A percentile compares a stretch with the other conserved stretches of the same genome.
Conservation (phyloP, 805 yeast species). For the Priceomyces melissophilus region DNA sequence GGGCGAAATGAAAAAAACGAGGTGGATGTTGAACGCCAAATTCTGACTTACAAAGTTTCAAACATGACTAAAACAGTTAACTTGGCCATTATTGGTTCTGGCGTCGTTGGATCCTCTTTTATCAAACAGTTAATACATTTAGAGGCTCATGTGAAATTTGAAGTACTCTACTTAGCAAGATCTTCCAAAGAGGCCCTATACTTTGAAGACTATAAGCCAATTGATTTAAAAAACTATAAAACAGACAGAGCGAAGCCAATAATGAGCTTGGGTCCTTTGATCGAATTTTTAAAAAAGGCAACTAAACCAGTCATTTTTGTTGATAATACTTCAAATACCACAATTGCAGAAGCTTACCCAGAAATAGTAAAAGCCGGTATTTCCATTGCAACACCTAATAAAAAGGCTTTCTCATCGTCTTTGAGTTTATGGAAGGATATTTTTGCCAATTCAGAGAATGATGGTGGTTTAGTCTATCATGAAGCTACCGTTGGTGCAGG, state of each 20-base stretch:
- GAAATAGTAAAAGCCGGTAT: slow-evolving; percentile 70
- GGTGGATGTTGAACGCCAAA: neutral
- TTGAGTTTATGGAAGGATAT: slow-evolving; percentile 73
- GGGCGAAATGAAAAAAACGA: too few species aligned
- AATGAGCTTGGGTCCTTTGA: slow-evolving; percentile 55
- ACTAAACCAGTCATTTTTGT: slow-evolving; percentile 77
- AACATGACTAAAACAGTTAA: slow-evolving; percentile 35
- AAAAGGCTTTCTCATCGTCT: slow-evolving; percentile 89
- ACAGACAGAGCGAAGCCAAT: slow-evolving; percentile 45
- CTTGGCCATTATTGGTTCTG: slow-evolving; percentile 63
- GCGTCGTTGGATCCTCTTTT: slow-evolving; percentile 93
- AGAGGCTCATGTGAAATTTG: slow-evolving; percentile 61
- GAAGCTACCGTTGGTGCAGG: slow-evolving; percentile 99
- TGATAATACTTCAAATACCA: slow-evolving; percentile 89
- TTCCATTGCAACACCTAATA: slow-evolving; percentile 96
- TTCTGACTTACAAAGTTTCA: neutral
- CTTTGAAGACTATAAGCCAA: slow-evolving; percentile 66
- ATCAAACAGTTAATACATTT: slow-evolving; percentile 71
- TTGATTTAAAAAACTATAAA: slow-evolving; percentile 61
- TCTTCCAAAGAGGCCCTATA: slow-evolving; percentile 67
- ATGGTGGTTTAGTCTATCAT: slow-evolving; percentile 81
- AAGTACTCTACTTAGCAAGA: slow-evolving; percentile 73
- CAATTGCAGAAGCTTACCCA: slow-evolving; percentile 76
- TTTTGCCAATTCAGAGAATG: slow-evolving; percentile 50
- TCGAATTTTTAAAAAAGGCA: slow-evolving; percentile 61